Evolutionary conservation across 2,329 filamentous ascomycete genomes (phyloP).

Genomic region (Pyricularia sp.): DNA sequence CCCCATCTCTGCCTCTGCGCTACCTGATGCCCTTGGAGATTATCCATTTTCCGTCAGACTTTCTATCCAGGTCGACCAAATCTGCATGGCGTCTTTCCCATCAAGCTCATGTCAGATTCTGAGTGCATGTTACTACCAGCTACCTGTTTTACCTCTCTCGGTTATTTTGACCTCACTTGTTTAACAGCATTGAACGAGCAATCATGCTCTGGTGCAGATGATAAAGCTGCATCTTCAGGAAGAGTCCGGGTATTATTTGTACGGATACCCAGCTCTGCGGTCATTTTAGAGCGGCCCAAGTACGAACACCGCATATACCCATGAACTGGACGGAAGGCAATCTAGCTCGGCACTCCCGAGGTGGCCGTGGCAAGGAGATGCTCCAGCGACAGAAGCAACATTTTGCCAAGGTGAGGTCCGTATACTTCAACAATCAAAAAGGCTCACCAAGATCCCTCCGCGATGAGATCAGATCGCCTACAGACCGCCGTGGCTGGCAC

Average conservation of each 20-base stretch:
- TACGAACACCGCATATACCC: neutral
- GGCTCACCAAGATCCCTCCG: conserved; percentile 7
- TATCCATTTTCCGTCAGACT: neutral
- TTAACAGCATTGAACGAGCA: neutral
- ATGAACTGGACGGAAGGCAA: conserved; percentile 44
- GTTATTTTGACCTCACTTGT: neutral
- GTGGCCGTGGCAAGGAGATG: conserved; percentile 21
- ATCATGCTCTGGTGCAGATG: neutral
- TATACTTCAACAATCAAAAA: conserved; percentile 15
- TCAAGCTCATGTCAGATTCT: neutral
- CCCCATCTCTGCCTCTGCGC: neutral
- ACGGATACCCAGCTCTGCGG: neutral
- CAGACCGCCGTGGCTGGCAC: neutral
- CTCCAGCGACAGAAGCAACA: conserved; percentile 34
- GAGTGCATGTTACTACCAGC: neutral
- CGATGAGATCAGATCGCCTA: neutral
- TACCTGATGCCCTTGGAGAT: neutral
- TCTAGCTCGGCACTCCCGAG: conserved; percentile 30
- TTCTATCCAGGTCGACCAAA: neutral
- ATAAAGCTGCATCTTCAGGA: neutral
- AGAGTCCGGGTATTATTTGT: neutral
- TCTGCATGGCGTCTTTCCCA: neutral
- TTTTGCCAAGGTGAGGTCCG: conserved; percentile 32
- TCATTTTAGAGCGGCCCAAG: neutral
- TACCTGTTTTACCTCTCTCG: neutral